Conservation (phyloP, 805 yeast genomes). For the Scheffersomyces amazonensis region DNA sequence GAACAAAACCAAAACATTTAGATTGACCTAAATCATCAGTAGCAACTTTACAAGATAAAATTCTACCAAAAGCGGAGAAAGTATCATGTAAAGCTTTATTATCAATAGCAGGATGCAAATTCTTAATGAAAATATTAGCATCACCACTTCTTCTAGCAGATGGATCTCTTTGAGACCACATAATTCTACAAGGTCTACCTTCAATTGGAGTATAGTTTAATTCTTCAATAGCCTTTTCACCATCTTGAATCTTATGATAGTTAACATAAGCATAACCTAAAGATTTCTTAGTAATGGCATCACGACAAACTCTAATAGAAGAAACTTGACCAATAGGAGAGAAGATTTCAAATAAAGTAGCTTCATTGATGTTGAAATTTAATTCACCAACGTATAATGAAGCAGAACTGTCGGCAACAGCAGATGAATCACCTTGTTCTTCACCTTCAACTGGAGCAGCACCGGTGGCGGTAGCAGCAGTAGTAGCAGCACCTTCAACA, state of each 20-base stretch:
- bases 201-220: constrained; percentile 91
- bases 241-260: constrained; percentile 86
- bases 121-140: constrained; percentile 97
- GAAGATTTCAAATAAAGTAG: constrained; percentile 90
- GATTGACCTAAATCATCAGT: constrained; percentile 88
- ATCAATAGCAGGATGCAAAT: constrained; percentile 96
- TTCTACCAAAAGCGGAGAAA: constrained; percentile 93
- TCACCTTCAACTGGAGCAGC: constrained; percentile 26
- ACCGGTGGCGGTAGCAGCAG: constrained; percentile 21
- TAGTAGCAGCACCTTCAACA: constrained; percentile 23
- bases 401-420: constrained; percentile 61
- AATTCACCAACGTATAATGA: constrained; percentile 97
- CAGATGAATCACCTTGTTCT: constrained; percentile 25
- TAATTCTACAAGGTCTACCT: constrained; percentile 97
- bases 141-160: constrained; percentile 90
- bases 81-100: constrained; percentile 99
- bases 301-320: constrained; percentile 98
- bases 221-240: constrained; percentile 91
- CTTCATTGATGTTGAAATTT: constrained; percentile 89
- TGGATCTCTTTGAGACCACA: constrained; percentile 99
- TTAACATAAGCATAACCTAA: constrained; percentile 98
- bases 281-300: constrained; percentile 93
- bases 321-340: constrained; percentile 93
- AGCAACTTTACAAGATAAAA: constrained; percentile 96
- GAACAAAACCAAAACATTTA: constrained; percentile 96